phyloP scores from a whole-genome alignment of 2,329 filamentous ascomycete species.

The Ophiostoma tasmaniense region DNA sequence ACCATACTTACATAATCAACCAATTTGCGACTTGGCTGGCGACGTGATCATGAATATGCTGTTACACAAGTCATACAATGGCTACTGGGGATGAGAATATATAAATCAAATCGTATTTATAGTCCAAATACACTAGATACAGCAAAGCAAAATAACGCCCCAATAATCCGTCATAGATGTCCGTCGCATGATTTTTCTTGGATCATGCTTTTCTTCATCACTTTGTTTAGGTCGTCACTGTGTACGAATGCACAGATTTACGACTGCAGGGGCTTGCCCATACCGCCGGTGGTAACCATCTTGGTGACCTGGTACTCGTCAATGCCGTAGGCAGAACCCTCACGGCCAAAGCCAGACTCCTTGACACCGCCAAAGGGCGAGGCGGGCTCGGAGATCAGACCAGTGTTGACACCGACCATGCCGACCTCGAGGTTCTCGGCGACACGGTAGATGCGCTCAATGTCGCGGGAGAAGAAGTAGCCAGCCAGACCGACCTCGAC shows the following conservation, averaged over 20 bases:
- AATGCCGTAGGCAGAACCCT: conserved; percentile 69
- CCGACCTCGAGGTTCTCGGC: conserved; percentile 69
- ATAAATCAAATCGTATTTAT: conserved; percentile 5
- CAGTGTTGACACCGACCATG: conserved; percentile 81
- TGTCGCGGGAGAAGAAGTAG: conserved; percentile 75
- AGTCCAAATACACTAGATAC: background rate
- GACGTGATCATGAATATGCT: background rate
- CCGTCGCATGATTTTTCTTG: background rate
- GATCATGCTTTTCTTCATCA: background rate
- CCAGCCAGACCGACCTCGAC: conserved; percentile 83
- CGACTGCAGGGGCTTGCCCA: conserved; percentile 45
- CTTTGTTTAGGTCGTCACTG: background rate
- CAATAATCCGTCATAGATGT: background rate
- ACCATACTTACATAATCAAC: background rate
- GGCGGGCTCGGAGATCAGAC: conserved; percentile 51
- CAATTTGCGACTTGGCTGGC: too few relatives aligned
- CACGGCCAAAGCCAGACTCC: conserved; percentile 70
- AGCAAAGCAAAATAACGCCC: background rate
- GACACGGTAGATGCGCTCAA: conserved; percentile 52
- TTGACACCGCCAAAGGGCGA: conserved; percentile 72
- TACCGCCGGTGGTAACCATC: conserved; percentile 51
- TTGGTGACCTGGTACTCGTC: conserved; percentile 70
- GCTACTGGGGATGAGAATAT: too few relatives aligned
- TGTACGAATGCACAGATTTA: background rate
- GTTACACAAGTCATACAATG: background rate